phyloP scores from a whole-genome alignment of 2,329 filamentous ascomycete species.

The Blastomyces emzantsi region DNA sequence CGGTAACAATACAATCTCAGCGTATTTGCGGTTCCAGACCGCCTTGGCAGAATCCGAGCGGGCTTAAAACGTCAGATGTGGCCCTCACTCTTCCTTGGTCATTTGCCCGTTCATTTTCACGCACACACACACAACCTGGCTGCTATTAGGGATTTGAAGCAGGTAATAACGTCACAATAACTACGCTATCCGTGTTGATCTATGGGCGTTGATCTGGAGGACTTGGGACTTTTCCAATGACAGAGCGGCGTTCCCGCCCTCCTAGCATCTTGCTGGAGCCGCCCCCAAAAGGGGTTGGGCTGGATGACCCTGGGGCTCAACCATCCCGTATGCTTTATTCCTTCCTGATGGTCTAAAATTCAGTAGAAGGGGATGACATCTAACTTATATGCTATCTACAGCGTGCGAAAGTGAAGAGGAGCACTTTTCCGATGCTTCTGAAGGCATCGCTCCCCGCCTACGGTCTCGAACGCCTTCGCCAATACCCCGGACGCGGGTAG shows the following conservation, averaged over 20 bases:
- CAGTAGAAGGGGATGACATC: conserved; percentile 11
- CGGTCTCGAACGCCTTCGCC: conserved; percentile 42
- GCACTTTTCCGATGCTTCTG: conserved; percentile 57
- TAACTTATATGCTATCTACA: conserved; percentile 23
- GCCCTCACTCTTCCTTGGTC: too few relatives aligned
- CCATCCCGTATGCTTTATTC: conserved; percentile 40
- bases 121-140: neutral
- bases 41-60: conserved; percentile 6
- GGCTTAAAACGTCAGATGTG: neutral
- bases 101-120: neutral
- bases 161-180: neutral
- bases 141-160: neutral
- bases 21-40: neutral
- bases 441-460: conserved; percentile 39
- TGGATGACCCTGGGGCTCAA: conserved; percentile 49
- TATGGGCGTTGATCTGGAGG: conserved; percentile 15
- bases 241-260: conserved; percentile 29
- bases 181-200: conserved; percentile 12
- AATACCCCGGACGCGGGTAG: conserved; percentile 53
- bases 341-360: neutral
- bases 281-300: conserved; percentile 46
- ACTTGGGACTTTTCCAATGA: conserved; percentile 25
- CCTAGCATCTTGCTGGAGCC: conserved; percentile 42
- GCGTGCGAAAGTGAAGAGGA: conserved; percentile 49
- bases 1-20: neutral